A percentile compares a stretch with the other conserved stretches of the same genome.
phyloP scores from a whole-genome alignment of 257 asterid species.

The Penstemon eatonii region DNA sequence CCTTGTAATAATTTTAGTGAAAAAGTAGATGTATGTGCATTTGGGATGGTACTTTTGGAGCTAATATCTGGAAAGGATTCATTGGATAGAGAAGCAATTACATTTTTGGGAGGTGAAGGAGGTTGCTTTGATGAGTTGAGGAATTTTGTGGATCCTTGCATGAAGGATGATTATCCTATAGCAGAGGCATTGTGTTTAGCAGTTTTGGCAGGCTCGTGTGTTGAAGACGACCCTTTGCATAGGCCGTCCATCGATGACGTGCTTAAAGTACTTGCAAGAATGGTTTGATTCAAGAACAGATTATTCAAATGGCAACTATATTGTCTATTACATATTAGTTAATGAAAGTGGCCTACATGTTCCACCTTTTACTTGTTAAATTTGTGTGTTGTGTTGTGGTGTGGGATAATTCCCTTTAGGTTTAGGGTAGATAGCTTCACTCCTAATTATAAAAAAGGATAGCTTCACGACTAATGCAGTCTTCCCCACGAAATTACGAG shows the following conservation, averaged over 20 bases:
- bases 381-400: too few species aligned
- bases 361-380: too few species aligned
- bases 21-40: constrained; percentile 55
- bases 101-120: constrained; percentile 50
- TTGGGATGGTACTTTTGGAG: constrained; percentile 66
- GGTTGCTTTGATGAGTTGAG: constrained; percentile 72
- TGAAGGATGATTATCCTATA: constrained; percentile 68
- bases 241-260: constrained; percentile 81
- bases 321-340: too few species aligned
- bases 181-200: constrained; percentile 76
- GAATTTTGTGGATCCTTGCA: constrained; percentile 55
- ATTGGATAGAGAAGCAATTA: constrained; percentile 44
- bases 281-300: constrained; percentile 42
- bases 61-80: constrained; percentile 55
- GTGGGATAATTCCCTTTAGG: too few species aligned
- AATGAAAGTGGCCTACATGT: too few species aligned
- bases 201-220: constrained; percentile 75
- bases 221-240: constrained; percentile 64
- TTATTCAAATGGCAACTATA: too few species aligned
- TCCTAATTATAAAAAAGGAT: too few species aligned
- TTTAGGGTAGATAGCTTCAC: too few species aligned
- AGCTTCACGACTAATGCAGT: too few species aligned
- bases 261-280: constrained; percentile 71
- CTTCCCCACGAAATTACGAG: too few species aligned
- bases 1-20: constrained; percentile 31